Evolutionary conservation across 2,329 filamentous ascomycete genomes (phyloP).

Genomic region (Ilyonectria sp.): DNA sequence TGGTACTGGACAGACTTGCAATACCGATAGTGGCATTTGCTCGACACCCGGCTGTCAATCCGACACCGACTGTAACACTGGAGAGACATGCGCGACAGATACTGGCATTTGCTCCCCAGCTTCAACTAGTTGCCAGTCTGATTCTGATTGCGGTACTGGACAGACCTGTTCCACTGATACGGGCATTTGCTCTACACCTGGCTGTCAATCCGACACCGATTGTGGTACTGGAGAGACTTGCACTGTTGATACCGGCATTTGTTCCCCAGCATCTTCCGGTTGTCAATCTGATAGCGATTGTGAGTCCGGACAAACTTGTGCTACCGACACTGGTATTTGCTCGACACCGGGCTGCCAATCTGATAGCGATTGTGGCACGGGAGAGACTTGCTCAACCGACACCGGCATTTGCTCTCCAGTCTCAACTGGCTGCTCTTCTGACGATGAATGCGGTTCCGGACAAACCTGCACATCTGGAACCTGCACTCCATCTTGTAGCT

Average conservation of each 20-base stretch:
- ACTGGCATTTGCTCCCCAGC: neutral
- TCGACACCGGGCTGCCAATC: neutral
- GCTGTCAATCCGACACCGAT: neutral
- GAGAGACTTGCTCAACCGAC: neutral
- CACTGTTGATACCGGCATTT: neutral
- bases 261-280: neutral
- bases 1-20: neutral
- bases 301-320: neutral
- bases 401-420: neutral
- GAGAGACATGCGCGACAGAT: constrained; percentile 4
- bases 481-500: neutral
- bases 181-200: neutral
- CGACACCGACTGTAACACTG: neutral
- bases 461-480: neutral
- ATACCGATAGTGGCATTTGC: neutral
- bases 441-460: neutral
- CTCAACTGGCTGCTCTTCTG: neutral
- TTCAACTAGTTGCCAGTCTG: neutral
- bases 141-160: neutral
- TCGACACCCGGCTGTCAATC: neutral
- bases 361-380: neutral
- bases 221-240: constrained; percentile 3
- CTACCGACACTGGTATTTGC: neutral
- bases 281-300: neutral
- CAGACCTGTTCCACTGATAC: neutral